phyloP scores from a whole-genome alignment of 768 basidiomycete genomes.

The Pisolithus tinctorius region DNA sequence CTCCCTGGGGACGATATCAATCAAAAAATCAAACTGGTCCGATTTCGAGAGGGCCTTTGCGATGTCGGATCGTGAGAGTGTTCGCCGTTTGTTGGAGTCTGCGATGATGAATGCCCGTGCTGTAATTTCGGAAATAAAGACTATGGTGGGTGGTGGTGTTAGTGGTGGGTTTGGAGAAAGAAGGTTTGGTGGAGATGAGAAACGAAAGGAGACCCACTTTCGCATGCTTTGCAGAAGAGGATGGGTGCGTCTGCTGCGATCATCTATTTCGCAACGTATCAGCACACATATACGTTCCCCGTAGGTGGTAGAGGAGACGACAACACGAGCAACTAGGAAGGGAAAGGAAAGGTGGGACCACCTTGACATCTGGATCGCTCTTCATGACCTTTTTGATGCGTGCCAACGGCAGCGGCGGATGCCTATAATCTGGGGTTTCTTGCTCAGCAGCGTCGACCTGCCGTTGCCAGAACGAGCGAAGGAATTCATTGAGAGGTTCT shows the following conservation, averaged over 20 bases:
- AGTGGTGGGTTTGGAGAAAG: neutral
- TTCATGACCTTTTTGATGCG: constrained; percentile 99
- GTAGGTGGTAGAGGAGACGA: constrained; percentile 1
- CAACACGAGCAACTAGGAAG: neutral
- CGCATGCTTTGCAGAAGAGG: constrained; percentile 96
- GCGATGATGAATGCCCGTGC: constrained; percentile 93
- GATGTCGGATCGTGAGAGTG: constrained; percentile 88
- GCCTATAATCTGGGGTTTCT: constrained; percentile 82
- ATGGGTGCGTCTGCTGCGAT: constrained; percentile 97
- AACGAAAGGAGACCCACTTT: constrained; percentile 58
- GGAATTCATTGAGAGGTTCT: constrained; percentile 80
- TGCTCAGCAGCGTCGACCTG: constrained; percentile 83
- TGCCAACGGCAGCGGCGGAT: constrained; percentile 86
- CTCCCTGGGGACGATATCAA: constrained; percentile 91
- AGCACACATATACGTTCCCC: neutral
- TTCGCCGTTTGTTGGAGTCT: constrained; percentile 94
- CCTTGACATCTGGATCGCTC: constrained; percentile 94
- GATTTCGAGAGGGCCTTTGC: constrained; percentile 87
- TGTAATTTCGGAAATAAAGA: constrained; percentile 96
- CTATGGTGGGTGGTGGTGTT: constrained; percentile 32
- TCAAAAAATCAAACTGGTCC: constrained; percentile 96
- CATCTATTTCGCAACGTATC: constrained; percentile 52
- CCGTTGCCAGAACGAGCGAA: constrained; percentile 85
- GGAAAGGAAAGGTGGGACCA: constrained; percentile 31
- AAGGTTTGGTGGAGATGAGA: neutral